Evolutionary conservation across 306 rosid genomes (phyloP), one percentile per base, ranked within the genome.

Genomic region (Begonia masoniana): DNA sequence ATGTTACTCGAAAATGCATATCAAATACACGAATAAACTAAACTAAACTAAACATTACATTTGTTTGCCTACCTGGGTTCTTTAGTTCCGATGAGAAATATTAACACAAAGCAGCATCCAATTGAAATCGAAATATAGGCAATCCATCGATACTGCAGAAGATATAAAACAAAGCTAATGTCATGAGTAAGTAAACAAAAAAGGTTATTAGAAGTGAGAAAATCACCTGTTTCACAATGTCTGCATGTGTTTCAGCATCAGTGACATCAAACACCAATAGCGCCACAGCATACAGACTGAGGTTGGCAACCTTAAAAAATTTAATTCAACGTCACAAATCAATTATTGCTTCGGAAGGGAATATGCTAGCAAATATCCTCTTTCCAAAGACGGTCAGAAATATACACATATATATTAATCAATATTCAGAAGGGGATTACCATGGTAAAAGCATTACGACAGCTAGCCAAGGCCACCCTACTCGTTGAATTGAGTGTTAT

Each of bases 371-470:
- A 50, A 13, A 24, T 10, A 36, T 12, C 39, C 39, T 43, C 58
- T 64, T 17, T 43, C 35, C n/a, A 65, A 16, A 24, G 59, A 39
- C 23, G 21, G 13, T 24, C 10, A 45, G 2, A 57, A 56, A 48
- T 36, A 41, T 9, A 11, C 15, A 11, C 15, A 12, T 31, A 51
- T 12, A 55, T 54, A 62, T 36, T 31, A 31, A 31, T 31, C 45
- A 50, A 59, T 52, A 63, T 59, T 50, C 55, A 51, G 55, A 17
- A 60, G 58, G 60, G 71, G 42, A 67, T 67, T 59, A 91, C 97
- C 97, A 91, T 91, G 41, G 69, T 71, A 77, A 91, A 89, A 63
- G 95, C 95, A 68, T 91, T 91, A 55, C 97, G 95, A 63, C 97
- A 85, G 62, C 97, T 91, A 65, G 94, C 82, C 62, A 91, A 75